phyloP scores from a whole-genome alignment of 805 yeast species.

The Ogataea corticis region DNA sequence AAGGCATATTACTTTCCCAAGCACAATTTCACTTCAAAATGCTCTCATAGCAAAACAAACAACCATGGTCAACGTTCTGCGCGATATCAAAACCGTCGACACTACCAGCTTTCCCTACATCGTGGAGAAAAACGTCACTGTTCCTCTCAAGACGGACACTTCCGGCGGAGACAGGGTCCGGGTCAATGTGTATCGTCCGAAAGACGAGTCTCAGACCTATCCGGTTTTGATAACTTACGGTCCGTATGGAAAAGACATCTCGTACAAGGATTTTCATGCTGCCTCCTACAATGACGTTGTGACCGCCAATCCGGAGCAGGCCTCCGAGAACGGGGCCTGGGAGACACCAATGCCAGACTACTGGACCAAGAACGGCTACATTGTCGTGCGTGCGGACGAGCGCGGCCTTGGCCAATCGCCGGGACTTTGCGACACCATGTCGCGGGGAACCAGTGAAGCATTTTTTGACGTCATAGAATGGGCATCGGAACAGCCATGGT shows the following conservation, averaged over 20 bases:
- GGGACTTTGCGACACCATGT: conserved; percentile 12
- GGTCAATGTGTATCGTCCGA: conserved; percentile 13
- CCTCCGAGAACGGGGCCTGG: conserved; percentile 12
- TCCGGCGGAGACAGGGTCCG: conserved; percentile 11
- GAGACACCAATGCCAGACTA: conserved; percentile 12
- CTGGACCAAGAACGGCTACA: conserved; percentile 9
- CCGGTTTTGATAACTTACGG: conserved; percentile 11
- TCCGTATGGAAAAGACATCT: conserved; percentile 12
- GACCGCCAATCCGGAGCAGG: conserved; percentile 9
- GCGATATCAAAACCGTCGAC: conserved; percentile 10
- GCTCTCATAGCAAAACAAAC: neutral
- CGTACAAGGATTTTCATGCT: conserved; percentile 8
- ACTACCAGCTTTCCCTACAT: conserved; percentile 7
- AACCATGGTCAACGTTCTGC: conserved; percentile 9
- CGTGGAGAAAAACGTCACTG: conserved; percentile 9
- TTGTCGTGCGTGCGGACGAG: conserved; percentile 9
- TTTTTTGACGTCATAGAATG: conserved; percentile 13
- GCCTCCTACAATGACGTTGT: conserved; percentile 10
- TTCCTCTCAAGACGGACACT: conserved; percentile 7
- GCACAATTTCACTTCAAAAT: too few species aligned
- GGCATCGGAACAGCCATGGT: conserved; percentile 12
- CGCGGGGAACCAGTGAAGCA: conserved; percentile 11
- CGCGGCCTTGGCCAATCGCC: conserved; percentile 12
- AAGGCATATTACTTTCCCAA: too few species aligned
- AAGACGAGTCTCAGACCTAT: conserved; percentile 7